Evolutionary conservation across 768 basidiomycete species (phyloP), one percentile per base, ranked within the genome.

Genomic region (Collybia nuda): DNA sequence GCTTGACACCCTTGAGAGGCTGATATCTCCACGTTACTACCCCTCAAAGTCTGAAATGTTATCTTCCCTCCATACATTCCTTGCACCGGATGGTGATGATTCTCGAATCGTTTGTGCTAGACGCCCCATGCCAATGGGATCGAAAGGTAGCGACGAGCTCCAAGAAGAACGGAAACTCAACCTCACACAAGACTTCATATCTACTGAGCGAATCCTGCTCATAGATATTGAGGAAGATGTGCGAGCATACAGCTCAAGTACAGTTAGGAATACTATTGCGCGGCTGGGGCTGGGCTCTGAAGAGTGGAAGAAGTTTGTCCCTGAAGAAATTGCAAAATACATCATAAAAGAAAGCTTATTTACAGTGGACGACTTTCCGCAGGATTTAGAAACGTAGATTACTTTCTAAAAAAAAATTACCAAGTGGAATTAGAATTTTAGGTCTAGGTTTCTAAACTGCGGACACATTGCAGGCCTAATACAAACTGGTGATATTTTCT

Each of bases 1-100:
- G 5, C 78, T 82, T 40, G 95, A 97, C 62, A 98, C 95, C 1
- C 77, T 98, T 40, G 80, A 84, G 49, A 84, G 94, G 6, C 76
- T 96, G 50, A 80, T 94, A 46, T 76, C 84, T 1, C 80, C 85
- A 0, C 80, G 79, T 18, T 96, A 92, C 64, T 97, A 96, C 53
- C 62, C 71, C n/a, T 71, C 71, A 44, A 62, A 70, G 47, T 62
- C 67, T 6, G 71, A 67, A 6, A 93, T 94, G 89, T 57, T 68
- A 47, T 48, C 52, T 3, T 73, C 82, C 2, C 70, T 95, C 12
- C 69, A 62, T 17, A 66, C 63, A 2, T 88, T 93, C 69, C 77
- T 94, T 48, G 55, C 61, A 5, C 56, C 58, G 12, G 65, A 67
- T 8, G 77, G 75, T 11, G 79, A 85, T 47, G 72, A 77, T 39